Evolutionary conservation across 495 filamentous ascomycete genomes (phyloP).

Genomic region (Hypomontagnella submonticulosa): DNA sequence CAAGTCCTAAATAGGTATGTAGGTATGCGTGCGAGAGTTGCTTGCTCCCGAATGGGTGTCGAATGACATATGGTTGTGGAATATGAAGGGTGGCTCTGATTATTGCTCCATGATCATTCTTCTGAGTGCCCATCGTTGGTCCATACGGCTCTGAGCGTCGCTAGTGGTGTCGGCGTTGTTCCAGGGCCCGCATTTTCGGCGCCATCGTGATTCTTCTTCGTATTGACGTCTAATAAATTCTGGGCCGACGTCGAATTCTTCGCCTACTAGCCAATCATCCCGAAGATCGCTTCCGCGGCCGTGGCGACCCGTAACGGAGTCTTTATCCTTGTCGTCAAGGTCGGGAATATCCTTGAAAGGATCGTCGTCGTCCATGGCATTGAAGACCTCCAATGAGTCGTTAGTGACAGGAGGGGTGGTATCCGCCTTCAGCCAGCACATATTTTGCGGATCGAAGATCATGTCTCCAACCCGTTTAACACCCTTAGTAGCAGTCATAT

Average conservation of each 20-base stretch:
- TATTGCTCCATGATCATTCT: constrained; percentile 54
- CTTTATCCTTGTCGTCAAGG: constrained; percentile 62
- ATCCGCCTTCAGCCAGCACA: constrained; percentile 90
- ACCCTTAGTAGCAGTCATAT: constrained; percentile 77
- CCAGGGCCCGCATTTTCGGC: constrained; percentile 85
- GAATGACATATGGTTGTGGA: constrained; percentile 1
- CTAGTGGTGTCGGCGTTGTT: constrained; percentile 54
- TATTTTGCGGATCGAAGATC: constrained; percentile 95
- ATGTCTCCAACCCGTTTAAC: constrained; percentile 94
- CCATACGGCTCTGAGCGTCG: constrained; percentile 42
- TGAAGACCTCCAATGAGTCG: constrained; percentile 77
- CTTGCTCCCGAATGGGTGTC: background rate
- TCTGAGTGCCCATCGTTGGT: constrained; percentile 62
- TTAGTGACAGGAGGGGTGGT: constrained; percentile 54
- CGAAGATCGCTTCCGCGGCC: constrained; percentile 64
- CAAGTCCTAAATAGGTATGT: constrained; percentile 27
- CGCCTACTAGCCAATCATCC: constrained; percentile 86
- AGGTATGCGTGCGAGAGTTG: constrained; percentile 9
- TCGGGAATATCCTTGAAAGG: constrained; percentile 67
- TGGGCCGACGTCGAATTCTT: constrained; percentile 97
- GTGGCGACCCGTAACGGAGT: constrained; percentile 51
- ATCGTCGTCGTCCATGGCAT: constrained; percentile 74
- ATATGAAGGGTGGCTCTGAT: constrained; percentile 3
- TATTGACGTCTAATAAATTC: constrained; percentile 89
- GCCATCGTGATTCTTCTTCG: constrained; percentile 92